Evolutionary conservation across 2,329 filamentous ascomycete species (phyloP), one percentile per base, ranked within the genome.

Genomic region (Calonectria hongkongensis): DNA sequence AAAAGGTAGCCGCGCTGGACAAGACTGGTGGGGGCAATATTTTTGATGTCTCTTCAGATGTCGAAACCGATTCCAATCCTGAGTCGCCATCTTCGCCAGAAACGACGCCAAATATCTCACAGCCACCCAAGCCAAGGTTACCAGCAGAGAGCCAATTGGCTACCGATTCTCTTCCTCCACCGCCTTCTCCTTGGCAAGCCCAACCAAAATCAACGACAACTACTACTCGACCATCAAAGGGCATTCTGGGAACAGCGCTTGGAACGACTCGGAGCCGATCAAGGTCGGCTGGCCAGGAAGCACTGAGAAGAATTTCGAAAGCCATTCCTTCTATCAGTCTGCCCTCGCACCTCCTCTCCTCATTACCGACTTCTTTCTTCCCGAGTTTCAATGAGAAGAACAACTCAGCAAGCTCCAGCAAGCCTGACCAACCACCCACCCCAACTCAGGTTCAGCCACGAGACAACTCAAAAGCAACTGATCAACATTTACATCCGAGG

Each of bases 1-100:
- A 92, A 79, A 92, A 90, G 81, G 88, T 86, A 18, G 88, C 88
- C 8, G 90, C 88, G 0, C 84, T 92, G 85, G 87, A 89, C 33
- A 83, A 84, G 66, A 66, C 82, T 13, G 79, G 82, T 12, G 81
- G 81, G 21, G 74, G 50, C 16, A 75, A 75, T 54, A 74, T 82
- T 62, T 81, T 82, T 67, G 76, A 81, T 45, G 54, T 73, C n/a
- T 71, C 73, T 27, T 72, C 71, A n/a, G 71, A 78, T 58, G 65
- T 69, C 50, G 74, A 77, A 36, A 76, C 73, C n/a, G 78, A 78
- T 62, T 79, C 73, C n/a, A 79, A 74, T 18, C 78, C 76, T 25
- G 77, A 78, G 50, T 73, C 74, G 30, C 36, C 72, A 10, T 73
- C 76, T n/a, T 75, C 78, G 9, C 72, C 74, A 9, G 77, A 80